phyloP scores from a whole-genome alignment of 2,329 filamentous ascomycete species.

The Orbilia brochopaga region DNA sequence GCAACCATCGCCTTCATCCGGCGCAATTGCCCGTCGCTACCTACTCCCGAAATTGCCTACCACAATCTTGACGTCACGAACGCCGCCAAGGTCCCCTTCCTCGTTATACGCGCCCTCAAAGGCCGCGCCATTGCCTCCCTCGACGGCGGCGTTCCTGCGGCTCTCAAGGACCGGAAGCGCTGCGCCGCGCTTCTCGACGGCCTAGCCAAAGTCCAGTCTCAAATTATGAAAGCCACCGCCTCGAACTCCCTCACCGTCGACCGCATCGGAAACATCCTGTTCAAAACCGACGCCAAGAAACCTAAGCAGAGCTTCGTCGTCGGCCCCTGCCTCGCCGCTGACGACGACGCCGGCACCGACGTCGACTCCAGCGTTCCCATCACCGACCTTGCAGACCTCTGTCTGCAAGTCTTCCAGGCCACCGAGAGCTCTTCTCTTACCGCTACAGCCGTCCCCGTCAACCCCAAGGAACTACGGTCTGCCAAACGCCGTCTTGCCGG shows the following conservation, averaged over 20 bases:
- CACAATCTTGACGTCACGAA: slow-evolving; percentile 40
- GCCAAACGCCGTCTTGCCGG: slow-evolving; percentile 44
- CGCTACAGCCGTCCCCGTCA: background rate
- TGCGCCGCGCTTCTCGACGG: slow-evolving; percentile 30
- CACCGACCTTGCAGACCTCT: slow-evolving; percentile 35
- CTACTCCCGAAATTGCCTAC: slow-evolving; percentile 38
- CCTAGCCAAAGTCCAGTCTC: slow-evolving; percentile 25
- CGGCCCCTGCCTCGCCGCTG: slow-evolving; percentile 28
- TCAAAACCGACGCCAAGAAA: slow-evolving; percentile 38
- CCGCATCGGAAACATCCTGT: slow-evolving; percentile 41
- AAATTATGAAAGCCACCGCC: slow-evolving; percentile 32
- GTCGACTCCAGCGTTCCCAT: slow-evolving; percentile 24
- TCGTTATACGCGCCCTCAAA: slow-evolving; percentile 31
- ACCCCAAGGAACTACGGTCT: slow-evolving; percentile 34
- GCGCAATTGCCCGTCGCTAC: slow-evolving; percentile 27
- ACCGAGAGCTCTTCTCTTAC: slow-evolving; percentile 23
- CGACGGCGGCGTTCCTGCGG: slow-evolving; percentile 23
- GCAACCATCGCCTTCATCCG: slow-evolving; percentile 45
- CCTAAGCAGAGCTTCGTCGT: slow-evolving; percentile 36
- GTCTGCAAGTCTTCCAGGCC: slow-evolving; percentile 42
- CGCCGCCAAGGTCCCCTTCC: slow-evolving; percentile 29
- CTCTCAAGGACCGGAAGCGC: slow-evolving; percentile 37
- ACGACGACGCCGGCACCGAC: slow-evolving; percentile 25
- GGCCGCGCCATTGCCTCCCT: slow-evolving; percentile 20
- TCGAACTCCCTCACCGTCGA: slow-evolving; percentile 22